A percentile compares a stretch with the other conserved stretches of the same genome.
These are phyloP conservation scores for Alternaria sp. DNA, from an alignment of 2,329 filamentous ascomycete species.

Conservation along the genomic window DNA sequence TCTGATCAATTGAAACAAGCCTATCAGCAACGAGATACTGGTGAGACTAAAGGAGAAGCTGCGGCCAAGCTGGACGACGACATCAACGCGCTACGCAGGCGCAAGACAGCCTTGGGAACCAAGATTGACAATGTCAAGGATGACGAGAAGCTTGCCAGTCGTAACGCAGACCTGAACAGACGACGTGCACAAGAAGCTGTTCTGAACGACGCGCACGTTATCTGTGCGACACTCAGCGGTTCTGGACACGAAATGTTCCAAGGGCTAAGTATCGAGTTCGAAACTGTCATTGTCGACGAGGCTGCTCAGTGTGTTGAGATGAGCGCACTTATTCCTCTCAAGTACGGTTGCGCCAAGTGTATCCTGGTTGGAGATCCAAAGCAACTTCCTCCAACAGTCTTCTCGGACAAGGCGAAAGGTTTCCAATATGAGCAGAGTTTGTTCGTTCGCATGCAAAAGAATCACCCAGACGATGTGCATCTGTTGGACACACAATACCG, in stretches of 20 bases:
- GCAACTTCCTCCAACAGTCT: conserved; percentile 92
- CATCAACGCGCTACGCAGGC: conserved; percentile 79
- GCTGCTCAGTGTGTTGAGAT: conserved; percentile 98
- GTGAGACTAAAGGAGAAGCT: conserved; percentile 67
- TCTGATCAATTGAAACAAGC: conserved; percentile 73
- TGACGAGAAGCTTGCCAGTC: conserved; percentile 79
- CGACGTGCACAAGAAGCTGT: conserved; percentile 89
- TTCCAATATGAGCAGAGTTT: conserved; percentile 98
- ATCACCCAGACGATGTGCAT: conserved; percentile 86
- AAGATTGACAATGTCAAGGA: conserved; percentile 90
- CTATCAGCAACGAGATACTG: conserved; percentile 71
- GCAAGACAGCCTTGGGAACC: conserved; percentile 77
- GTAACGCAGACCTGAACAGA: conserved; percentile 85
- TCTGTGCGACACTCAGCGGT: conserved; percentile 94
- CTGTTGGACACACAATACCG: conserved; percentile 97
- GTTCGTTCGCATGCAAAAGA: conserved; percentile 97
- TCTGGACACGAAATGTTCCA: conserved; percentile 98
- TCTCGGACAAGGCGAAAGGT: conserved; percentile 88
- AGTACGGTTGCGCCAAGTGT: conserved; percentile 96
- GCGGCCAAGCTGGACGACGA: conserved; percentile 74
- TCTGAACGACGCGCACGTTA: conserved; percentile 86
- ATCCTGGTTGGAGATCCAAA: conserved; percentile 98
- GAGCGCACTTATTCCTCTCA: conserved; percentile 93
- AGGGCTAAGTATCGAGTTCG: conserved; percentile 92
- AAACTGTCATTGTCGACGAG: conserved; percentile 98